Conservation (phyloP, 805 yeast species). For the Yamadazyma kitorensis region DNA sequence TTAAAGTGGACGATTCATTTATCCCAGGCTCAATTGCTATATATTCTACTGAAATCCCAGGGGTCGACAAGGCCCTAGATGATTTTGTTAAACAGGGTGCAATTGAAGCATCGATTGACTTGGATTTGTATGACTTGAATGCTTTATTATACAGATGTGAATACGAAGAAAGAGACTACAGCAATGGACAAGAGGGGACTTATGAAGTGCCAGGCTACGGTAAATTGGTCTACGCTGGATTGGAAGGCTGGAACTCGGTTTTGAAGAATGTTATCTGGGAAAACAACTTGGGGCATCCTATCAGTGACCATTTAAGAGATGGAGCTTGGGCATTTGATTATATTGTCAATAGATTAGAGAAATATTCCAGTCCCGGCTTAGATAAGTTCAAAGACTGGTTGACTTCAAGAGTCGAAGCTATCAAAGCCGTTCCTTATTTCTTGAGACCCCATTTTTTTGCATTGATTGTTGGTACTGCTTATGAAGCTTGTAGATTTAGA, state of each 20-base stretch:
- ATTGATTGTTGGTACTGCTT: slow-evolving; percentile 74
- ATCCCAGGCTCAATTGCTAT: slow-evolving; percentile 92
- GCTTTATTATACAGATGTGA: slow-evolving; percentile 74
- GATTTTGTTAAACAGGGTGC: slow-evolving; percentile 72
- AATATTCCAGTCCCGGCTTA: slow-evolving; percentile 53
- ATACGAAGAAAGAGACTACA: slow-evolving; percentile 81
- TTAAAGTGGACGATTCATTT: slow-evolving; percentile 59
- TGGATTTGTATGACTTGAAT: slow-evolving; percentile 70
- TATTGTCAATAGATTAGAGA: slow-evolving; percentile 56
- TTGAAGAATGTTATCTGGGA: slow-evolving; percentile 57
- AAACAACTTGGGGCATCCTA: slow-evolving; percentile 81
- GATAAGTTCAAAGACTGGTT: slow-evolving; percentile 68
- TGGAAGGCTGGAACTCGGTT: slow-evolving; percentile 87
- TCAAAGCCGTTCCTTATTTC: slow-evolving; percentile 70
- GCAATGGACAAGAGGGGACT: slow-evolving; percentile 68
- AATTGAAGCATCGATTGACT: slow-evolving; percentile 59
- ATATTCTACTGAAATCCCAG: slow-evolving; percentile 64
- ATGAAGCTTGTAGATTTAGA: slow-evolving; percentile 72
- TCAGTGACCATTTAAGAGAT: slow-evolving; percentile 73
- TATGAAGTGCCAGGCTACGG: slow-evolving; percentile 78
- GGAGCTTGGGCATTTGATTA: slow-evolving; percentile 92
- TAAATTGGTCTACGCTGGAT: slow-evolving; percentile 76
- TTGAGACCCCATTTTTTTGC: slow-evolving; percentile 87
- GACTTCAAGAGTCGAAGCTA: slow-evolving; percentile 55
- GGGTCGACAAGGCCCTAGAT: slow-evolving; percentile 66